Evolutionary conservation across 129 eudicot species (phyloP).

Genomic region (Heracleum sosnowskyi): DNA sequence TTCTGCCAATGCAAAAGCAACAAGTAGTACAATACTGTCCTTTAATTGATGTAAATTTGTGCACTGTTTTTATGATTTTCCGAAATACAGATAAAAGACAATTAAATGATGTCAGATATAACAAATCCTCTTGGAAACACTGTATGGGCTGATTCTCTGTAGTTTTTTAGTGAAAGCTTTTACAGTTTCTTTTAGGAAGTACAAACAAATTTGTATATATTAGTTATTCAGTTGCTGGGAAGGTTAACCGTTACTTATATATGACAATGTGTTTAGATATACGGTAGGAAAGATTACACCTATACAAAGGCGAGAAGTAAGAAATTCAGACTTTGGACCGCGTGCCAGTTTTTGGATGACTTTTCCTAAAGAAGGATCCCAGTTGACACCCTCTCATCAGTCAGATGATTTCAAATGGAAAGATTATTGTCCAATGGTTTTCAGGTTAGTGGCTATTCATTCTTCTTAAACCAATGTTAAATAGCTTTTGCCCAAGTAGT

Average conservation of each 20-base stretch:
- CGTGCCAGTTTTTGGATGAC: constrained; percentile 98
- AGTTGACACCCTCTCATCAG: constrained; percentile 84
- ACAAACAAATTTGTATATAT: not conserved
- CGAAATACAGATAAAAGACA: not conserved
- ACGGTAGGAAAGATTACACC: constrained; percentile 99
- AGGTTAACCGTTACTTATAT: constrained; percentile 8
- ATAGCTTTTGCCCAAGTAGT: not conserved
- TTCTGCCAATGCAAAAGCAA: not conserved
- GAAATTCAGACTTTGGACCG: constrained; percentile 76
- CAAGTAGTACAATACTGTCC: not conserved
- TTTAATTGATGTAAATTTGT: not conserved
- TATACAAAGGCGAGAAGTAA: constrained; percentile 77
- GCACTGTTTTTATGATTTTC: not conserved
- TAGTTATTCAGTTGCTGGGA: not conserved
- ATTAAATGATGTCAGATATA: not conserved
- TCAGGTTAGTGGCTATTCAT: constrained; percentile 56
- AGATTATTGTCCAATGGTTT: constrained; percentile 98
- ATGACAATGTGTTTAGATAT: constrained; percentile 49
- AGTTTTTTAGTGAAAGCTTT: not conserved
- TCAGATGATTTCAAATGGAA: constrained; percentile 98
- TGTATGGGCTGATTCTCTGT: not conserved
- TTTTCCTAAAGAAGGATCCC: constrained; percentile 90
- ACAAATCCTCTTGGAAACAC: not conserved
- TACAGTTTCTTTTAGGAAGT: not conserved
- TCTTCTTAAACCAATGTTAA: not conserved